phyloP scores from a whole-genome alignment of 768 basidiomycete species.

The Sarcodon sp. region DNA sequence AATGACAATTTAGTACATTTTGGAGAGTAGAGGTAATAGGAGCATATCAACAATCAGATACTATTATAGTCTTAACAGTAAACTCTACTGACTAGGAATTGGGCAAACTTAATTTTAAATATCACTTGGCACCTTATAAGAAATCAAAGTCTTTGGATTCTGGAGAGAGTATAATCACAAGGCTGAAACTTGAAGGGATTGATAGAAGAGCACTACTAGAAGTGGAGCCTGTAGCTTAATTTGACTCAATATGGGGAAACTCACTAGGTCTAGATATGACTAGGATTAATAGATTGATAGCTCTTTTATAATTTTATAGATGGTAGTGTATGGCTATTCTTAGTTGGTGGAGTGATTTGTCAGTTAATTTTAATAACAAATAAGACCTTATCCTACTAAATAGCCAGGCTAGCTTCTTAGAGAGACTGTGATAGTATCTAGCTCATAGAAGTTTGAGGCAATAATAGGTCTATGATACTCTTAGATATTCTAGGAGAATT shows the following conservation, averaged over 20 bases:
- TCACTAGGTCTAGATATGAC: slow-evolving; percentile 72
- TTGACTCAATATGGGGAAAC: slow-evolving; percentile 77
- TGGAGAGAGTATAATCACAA: slow-evolving; percentile 66
- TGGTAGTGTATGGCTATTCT: slow-evolving; percentile 86
- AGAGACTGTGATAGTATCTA: slow-evolving; percentile 65
- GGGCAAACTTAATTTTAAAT: slow-evolving; percentile 56
- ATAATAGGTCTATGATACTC: slow-evolving; percentile 88
- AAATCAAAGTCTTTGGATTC: slow-evolving; percentile 88
- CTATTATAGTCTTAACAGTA: too few relatives aligned
- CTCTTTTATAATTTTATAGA: slow-evolving; percentile 79
- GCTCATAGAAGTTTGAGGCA: slow-evolving; percentile 43
- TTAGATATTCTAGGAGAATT: slow-evolving; percentile 66
- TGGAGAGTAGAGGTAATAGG: too few relatives aligned
- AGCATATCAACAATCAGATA: too few relatives aligned
- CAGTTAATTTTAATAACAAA: slow-evolving; percentile 94
- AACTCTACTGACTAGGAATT: slow-evolving; percentile 75
- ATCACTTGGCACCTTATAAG: too few relatives aligned
- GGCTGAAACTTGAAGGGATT: slow-evolving; percentile 78
- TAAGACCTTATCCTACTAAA: slow-evolving; percentile 91
- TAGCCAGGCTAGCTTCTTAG: slow-evolving; percentile 78
- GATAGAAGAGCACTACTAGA: slow-evolving; percentile 75
- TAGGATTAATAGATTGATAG: slow-evolving; percentile 74
- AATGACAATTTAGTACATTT: too few relatives aligned
- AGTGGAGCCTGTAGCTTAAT: slow-evolving; percentile 75
- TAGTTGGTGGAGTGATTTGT: slow-evolving; percentile 92